Evolutionary conservation across 176 grass and related monocot species (phyloP).

Genomic region (Avena insularis): DNA sequence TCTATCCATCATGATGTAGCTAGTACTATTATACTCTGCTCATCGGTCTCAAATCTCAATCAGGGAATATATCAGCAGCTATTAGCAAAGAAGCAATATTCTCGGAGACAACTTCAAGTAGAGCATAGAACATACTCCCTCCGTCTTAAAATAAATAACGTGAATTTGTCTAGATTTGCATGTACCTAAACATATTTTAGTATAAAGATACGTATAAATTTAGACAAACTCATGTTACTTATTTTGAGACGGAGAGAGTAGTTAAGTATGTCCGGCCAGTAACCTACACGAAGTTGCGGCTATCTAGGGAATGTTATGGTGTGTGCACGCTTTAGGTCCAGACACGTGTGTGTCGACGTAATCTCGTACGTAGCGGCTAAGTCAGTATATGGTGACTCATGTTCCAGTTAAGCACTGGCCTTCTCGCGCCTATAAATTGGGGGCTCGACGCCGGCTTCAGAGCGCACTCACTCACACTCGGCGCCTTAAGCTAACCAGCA

Average conservation of each 20-base stretch:
- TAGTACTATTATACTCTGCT: neutral
- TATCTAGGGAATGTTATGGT: neutral
- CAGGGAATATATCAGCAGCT: constrained; percentile 16
- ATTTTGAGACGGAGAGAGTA: too few species aligned
- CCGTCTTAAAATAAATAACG: too few species aligned
- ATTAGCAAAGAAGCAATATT: neutral
- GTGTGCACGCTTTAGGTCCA: neutral
- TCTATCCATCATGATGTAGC: neutral
- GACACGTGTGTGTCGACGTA: neutral
- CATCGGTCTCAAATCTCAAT: neutral
- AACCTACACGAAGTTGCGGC: neutral
- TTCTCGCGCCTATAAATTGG: constrained; percentile 64
- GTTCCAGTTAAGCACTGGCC: neutral
- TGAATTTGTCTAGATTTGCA: too few species aligned
- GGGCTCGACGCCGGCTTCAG: constrained; percentile 20
- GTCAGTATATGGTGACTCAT: neutral
- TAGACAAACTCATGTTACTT: too few species aligned
- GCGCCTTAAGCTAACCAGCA: neutral
- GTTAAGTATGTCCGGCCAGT: neutral
- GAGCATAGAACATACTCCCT: too few species aligned
- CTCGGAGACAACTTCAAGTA: neutral
- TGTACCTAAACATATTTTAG: too few species aligned
- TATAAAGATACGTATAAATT: too few species aligned
- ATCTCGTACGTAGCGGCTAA: neutral
- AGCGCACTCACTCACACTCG: constrained; percentile 16